Base-by-base conservation (phyloP, 441 rosid species). In the Aleurites moluccanus region DNA sequence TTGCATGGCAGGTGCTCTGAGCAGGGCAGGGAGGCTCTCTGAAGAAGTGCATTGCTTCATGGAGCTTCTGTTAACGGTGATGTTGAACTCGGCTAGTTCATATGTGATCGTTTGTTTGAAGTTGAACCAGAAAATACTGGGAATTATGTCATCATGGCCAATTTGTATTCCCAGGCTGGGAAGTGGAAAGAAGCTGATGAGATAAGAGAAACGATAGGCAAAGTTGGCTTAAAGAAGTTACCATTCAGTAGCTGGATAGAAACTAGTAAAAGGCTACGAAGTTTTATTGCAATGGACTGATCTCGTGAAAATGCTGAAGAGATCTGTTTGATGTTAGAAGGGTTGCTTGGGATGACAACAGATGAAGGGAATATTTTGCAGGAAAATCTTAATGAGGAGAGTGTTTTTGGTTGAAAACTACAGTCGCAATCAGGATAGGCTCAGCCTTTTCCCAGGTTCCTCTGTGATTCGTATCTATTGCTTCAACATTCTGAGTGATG, bases 101-200 rank as follows among this genome's bases (percentile, higher is more conserved):
- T 86, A 63, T 88, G 83, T 81, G 86, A 90, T 65, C 89, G 15
- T 16, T 84, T 92, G 70, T 86, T 90, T 79, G 86, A 89, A 78
- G 85, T 87, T 67, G 98, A 94, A 75, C 93, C 97, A 0, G 93
- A 87, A 73, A 92, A 84, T 75, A 85, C 94, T 50, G 96, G 93
- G 73, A 94, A 82, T 61, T 92, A 87, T 72, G 80, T 88, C 67
- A 76, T 90, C 65, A 88, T 94, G 97, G 94, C 97, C 64, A 94
- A 92, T 78, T 38, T 92, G 50, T 90, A 89, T 76, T 80, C 98
- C 5, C 89, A 87, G 78, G 89, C 94, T 15, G 97, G 94, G 78
- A 92, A 87, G 82, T 90, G 93, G 92, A 86, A 86, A 75, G 96
- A 94, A 80, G 97, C 94, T 23, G 93, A 90, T 50, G 79, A 53